phyloP scores from a whole-genome alignment of 2,329 filamentous ascomycete species.

The Penicillium griseofulvum region DNA sequence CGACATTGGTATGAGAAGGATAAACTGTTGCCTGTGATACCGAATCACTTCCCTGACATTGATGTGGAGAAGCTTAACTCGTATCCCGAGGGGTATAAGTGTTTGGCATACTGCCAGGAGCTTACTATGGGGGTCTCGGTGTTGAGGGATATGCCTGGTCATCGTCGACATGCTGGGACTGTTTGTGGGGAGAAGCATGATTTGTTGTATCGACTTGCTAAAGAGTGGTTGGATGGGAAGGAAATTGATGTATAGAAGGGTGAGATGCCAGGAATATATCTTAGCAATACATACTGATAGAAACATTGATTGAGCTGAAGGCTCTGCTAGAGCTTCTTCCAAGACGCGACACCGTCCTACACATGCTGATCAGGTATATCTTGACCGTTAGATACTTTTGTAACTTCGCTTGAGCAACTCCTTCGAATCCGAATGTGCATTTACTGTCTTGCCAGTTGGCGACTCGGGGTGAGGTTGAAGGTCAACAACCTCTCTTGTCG shows the following conservation, averaged over 20 bases:
- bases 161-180: conserved; percentile 38
- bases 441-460: conserved; percentile 50
- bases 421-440: conserved; percentile 56
- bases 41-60: conserved; percentile 41
- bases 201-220: conserved; percentile 44
- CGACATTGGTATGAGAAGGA: conserved; percentile 55
- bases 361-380: conserved; percentile 57
- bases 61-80: conserved; percentile 41
- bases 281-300: not conserved
- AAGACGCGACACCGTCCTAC: conserved; percentile 50
- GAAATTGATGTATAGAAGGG: conserved; percentile 22
- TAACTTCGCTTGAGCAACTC: conserved; percentile 54
- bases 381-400: conserved; percentile 61
- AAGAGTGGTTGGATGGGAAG: conserved; percentile 47
- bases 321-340: conserved; percentile 45
- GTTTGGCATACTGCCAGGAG: conserved; percentile 46
- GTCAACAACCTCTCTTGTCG: too few species aligned
- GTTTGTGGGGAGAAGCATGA: conserved; percentile 46
- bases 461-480: too few species aligned
- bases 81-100: conserved; percentile 48
- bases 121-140: conserved; percentile 48
- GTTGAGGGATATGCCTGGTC: conserved; percentile 47
- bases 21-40: conserved; percentile 49
- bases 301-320: conserved; percentile 5
- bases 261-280: not conserved